These are phyloP conservation scores for Zygosaccharomyces kombuchaensis DNA, from an alignment of 805 yeast species.

Conservation along the genomic window DNA sequence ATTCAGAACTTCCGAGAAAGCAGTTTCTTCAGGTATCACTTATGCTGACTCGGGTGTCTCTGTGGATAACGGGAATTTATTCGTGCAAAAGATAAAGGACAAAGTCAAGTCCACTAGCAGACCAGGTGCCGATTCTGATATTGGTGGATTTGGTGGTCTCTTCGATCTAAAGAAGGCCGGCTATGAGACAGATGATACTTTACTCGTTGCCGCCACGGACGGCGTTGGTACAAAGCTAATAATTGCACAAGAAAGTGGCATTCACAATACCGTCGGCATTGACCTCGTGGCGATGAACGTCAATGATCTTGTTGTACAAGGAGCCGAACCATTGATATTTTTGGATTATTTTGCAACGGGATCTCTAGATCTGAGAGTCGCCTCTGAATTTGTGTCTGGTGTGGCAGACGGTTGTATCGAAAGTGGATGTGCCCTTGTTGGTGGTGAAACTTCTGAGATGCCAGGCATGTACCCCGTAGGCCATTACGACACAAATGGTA, in stretches of 20 bases:
- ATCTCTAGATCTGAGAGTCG: slow-evolving; percentile 74
- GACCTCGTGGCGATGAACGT: slow-evolving; percentile 99
- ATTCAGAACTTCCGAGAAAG: slow-evolving; percentile 50
- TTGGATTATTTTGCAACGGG: slow-evolving; percentile 97
- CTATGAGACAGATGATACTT: slow-evolving; percentile 57
- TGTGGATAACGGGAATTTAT: slow-evolving; percentile 87
- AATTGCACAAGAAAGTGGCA: slow-evolving; percentile 84
- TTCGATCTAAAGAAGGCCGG: slow-evolving; percentile 90
- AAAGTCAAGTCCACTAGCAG: slow-evolving; percentile 90
- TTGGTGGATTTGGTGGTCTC: slow-evolving; percentile 98
- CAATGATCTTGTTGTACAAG: slow-evolving; percentile 95
- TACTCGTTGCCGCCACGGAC: slow-evolving; percentile 95
- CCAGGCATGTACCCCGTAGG: slow-evolving; percentile 97
- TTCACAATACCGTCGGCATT: slow-evolving; percentile 96
- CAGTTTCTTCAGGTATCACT: slow-evolving; percentile 47
- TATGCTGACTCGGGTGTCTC: slow-evolving; percentile 97
- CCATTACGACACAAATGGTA: slow-evolving; percentile 97
- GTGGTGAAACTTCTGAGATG: slow-evolving; percentile 99
- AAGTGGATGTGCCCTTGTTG: slow-evolving; percentile 96
- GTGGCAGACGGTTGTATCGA: slow-evolving; percentile 94
- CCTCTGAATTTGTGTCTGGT: slow-evolving; percentile 86
- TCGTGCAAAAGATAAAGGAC: slow-evolving; percentile 86
- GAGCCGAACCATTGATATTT: slow-evolving; percentile 95
- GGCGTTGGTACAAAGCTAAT: slow-evolving; percentile 98
- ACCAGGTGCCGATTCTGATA: slow-evolving; percentile 95